These are phyloP conservation scores for Salicornia ramosissima DNA, from an alignment of 148 eudicot genomes.

Conservation along the genomic window DNA sequence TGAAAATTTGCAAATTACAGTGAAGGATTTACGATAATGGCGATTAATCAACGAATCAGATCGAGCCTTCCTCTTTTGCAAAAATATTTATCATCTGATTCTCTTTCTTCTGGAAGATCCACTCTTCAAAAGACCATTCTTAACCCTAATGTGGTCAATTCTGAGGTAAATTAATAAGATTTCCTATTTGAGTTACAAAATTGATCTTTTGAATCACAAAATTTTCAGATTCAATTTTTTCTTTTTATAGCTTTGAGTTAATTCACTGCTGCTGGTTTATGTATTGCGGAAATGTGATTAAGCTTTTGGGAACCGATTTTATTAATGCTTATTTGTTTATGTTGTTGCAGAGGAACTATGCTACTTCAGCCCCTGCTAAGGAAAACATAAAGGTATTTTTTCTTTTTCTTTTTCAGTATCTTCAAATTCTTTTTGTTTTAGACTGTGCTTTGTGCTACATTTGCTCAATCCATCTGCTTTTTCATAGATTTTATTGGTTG, in stretches of 20 bases:
- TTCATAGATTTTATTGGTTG: no score
- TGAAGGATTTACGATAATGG: constrained; percentile 29
- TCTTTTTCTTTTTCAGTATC: no score
- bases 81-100: constrained; percentile 32
- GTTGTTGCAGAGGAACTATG: neutral
- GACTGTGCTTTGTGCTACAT: no score
- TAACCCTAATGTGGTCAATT: constrained; percentile 32
- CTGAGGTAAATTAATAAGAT: no score
- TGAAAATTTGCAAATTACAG: neutral
- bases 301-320: no score
- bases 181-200: neutral
- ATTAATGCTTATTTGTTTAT: neutral
- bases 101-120: constrained; percentile 39
- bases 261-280: neutral
- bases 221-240: neutral
- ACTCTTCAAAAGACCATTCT: constrained; percentile 25
- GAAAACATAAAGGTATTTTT: neutral
- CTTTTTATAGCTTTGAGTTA: neutral
- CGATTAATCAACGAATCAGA: constrained; percentile 68
- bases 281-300: neutral
- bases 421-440: no score
- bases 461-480: no score
- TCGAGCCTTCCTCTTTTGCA: constrained; percentile 39
- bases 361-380: neutral
- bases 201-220: neutral